phyloP scores from a whole-genome alignment of 306 rosid species.

The Citrullus colocynthis region DNA sequence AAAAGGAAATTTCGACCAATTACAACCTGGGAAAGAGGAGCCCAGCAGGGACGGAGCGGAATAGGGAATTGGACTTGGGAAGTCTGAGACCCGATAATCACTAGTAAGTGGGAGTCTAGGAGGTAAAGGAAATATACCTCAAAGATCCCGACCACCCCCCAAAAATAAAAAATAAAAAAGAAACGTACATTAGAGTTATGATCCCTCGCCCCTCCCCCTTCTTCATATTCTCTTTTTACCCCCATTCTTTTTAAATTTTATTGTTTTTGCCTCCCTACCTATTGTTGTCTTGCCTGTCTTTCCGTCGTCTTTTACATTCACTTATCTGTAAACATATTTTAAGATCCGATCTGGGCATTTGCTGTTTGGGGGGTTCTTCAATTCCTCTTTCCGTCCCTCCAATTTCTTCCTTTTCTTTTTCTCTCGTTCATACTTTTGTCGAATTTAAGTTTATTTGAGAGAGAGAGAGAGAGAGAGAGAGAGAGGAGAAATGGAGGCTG shows the following conservation, averaged over 20 bases:
- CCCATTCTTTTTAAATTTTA: neutral
- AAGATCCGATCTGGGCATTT: constrained; percentile 13
- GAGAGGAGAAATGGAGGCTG: constrained; percentile 35
- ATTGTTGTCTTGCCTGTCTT: neutral
- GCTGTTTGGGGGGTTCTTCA: neutral
- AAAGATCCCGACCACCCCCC: neutral
- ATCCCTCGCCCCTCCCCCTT: neutral
- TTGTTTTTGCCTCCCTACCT: too few relatives aligned
- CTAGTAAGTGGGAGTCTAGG: neutral
- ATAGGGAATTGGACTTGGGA: neutral
- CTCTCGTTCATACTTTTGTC: neutral
- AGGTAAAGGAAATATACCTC: neutral
- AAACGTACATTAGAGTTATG: too few relatives aligned
- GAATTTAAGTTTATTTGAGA: too few relatives aligned
- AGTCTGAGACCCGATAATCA: neutral
- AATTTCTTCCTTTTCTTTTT: neutral
- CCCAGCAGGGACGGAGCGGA: neutral
- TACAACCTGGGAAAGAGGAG: neutral
- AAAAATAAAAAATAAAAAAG: too few relatives aligned
- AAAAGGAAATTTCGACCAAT: neutral
- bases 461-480: neutral
- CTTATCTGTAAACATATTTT: neutral
- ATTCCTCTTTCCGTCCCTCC: neutral
- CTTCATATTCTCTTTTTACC: neutral
- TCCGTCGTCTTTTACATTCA: constrained; percentile 4